Evolutionary conservation across 345 rosid genomes (phyloP), one percentile per base, ranked within the genome.

Genomic region (Hirschfeldia incana): DNA sequence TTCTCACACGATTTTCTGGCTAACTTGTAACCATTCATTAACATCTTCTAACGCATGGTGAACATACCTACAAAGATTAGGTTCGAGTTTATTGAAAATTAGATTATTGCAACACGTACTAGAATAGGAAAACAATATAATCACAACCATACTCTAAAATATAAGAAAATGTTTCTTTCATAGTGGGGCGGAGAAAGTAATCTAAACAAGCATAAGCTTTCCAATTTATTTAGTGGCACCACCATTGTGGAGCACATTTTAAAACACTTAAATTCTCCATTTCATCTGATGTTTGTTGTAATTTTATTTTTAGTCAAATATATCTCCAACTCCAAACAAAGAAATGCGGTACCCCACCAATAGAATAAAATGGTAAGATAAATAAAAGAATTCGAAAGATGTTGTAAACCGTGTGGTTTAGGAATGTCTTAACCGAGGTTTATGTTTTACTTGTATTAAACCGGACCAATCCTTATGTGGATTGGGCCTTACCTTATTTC

Each of bases 181-280:
- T 34, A 65, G 68, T 65, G 68, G 68, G 68, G 28, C 68, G 68
- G 68, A 65, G 46, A 34, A 65, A 65, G 68, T 65, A 65, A 15
- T 15, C 32, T 6, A n/a, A 63, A 63, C 42, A 63, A 63, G 2
- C 11, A 32, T 30, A 34, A 4, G 66, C 66, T 62, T 2, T 5
- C 6, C 42, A 32, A 13, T 13, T 13, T 49, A 4, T 49, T 49
- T 53, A 53, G 15, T 6, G 59, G 8, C 26, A 12, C 59, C 59
- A 51, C 17, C 44, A 64, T 16, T 34, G 46, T 33, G 28, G 44
- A 33, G 5, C 5, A 64, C 67, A 0, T 64, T 64, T 64, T 34
- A n/a, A 30, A 32, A 15, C 5, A 33, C 44, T 63, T 7, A 6
- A 29, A 28, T 28, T 12, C 32, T 61, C 16, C 42, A 63, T 63